Evolutionary conservation across 176 grass and related monocot genomes (phyloP), one percentile per base, ranked within the genome.

Genomic region (Cocos nucifera): DNA sequence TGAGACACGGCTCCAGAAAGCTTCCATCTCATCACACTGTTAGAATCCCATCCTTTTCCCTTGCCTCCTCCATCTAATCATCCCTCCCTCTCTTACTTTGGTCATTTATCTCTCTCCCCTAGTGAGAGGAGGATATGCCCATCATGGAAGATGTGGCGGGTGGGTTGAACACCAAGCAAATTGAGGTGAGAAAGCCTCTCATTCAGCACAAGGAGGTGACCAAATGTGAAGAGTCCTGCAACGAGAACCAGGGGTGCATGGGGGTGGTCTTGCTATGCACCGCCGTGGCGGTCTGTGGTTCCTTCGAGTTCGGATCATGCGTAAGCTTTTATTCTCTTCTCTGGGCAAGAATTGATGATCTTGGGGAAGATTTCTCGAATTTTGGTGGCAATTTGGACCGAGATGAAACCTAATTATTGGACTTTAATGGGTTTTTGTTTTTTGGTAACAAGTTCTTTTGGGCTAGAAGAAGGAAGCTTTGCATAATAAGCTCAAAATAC

Each of bases 291-390:
- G 66, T 93, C 39, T 87, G 79, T 58, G 88, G 88, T 65, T 84
- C 88, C 71, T 93, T 93, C 57, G 83, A 75, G 69, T 93, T 83
- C 73, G 88, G 88, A 72, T 70, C 88, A 53, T 93, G 83, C 54
- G 88, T 93, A 81, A 72, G 79, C 49, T 22, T 12, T n/a, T 35
- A 6, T 20, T 15, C 9, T 14, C 7, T 20, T 15, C 9, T 14
- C 7, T 55, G 5, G 28, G 5, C 28, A 30, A 6, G 28, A 30
- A 30, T 30, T 30, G 28, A 30, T 30, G 28, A 30, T 30, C 5
- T 30, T 30, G 28, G 5, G 4, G 5, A 30, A 30, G 28, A 5
- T 6, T 30, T 67, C 56, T 55, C 28, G 56, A 58, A 18, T 30
- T 74, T 69, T 1, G 56, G 15, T 53, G 29, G 26, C 19, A 1